Evolutionary conservation across 768 basidiomycete genomes (phyloP), one percentile per base, ranked within the genome.

Genomic region (Suillus variegatus): DNA sequence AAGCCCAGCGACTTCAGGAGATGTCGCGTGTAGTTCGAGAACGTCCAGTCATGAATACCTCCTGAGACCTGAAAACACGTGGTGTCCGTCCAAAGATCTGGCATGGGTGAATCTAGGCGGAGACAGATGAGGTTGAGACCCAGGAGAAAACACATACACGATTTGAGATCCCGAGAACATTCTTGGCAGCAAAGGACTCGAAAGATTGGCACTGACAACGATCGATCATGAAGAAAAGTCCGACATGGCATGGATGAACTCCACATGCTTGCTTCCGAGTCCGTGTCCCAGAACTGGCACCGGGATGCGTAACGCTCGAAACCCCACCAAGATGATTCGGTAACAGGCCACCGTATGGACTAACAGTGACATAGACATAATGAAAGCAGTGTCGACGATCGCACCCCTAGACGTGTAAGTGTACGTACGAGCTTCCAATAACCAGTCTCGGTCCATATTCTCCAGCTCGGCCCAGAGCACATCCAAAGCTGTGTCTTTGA

Each of bases 401-500:
- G n/a, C 9, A 46, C 46, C 4, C 20, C 4, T 32, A 46, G 18
- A n/a, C 9, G 44, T 44, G 35, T 9, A 35, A 10, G 47, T 49
- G 47, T 3, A 57, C 56, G 4, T 25, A 57, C 38, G 8, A 20
- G 20, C 54, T n/a, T 18, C 54, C 4, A 32, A 20, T 18, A 2
- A 10, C 16, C 5, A 9, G 32, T 36, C 54, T 9, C 2, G 16
- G 1, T 38, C 62, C 63, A 71, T 10, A 55, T 63, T 61, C 2
- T 56, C 40, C 44, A 74, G 62, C 36, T 67, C 47, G 2, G 47
- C 47, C 70, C 63, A 74, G 4, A 70, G 51, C 49, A 64, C 44
- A 22, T 66, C 55, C 12, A 74, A 22, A 3, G 70, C 73, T 6
- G 62, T 58, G 0, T 66, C 64, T 28, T 57, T 72, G 65, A 72